Conservation (phyloP, 2,329 filamentous ascomycete genomes). For the Microdochium nivale region DNA sequence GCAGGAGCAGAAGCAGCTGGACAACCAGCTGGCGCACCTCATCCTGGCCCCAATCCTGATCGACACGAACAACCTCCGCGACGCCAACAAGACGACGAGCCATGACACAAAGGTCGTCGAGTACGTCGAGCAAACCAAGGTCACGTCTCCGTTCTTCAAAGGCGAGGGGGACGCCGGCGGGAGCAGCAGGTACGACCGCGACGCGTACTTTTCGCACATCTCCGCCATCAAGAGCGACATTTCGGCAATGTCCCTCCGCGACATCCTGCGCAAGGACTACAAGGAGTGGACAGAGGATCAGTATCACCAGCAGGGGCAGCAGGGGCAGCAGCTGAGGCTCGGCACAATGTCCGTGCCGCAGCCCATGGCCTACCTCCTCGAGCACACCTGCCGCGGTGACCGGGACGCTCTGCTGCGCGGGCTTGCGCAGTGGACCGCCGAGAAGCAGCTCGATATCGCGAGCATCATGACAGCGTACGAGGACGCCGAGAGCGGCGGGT, state of each 20-base stretch:
- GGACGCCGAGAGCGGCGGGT: slow-evolving; percentile 39
- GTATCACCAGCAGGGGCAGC: slow-evolving; percentile 17
- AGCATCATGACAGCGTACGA: slow-evolving; percentile 62
- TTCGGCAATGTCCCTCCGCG: slow-evolving; percentile 47
- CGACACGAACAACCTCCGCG: slow-evolving; percentile 59
- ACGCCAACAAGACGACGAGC: slow-evolving; percentile 53
- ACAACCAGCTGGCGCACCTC: slow-evolving; percentile 56
- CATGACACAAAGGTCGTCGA: slow-evolving; percentile 49
- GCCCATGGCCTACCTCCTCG: slow-evolving; percentile 49
- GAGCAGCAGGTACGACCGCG: slow-evolving; percentile 37
- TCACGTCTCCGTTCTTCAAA: slow-evolving; percentile 20
- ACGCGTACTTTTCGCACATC: slow-evolving; percentile 50
- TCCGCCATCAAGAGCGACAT: slow-evolving; percentile 60
- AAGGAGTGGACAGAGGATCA: slow-evolving; percentile 63
- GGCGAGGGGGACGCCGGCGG: not conserved
- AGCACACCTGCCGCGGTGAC: slow-evolving; percentile 29
- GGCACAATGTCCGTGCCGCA: slow-evolving; percentile 62
- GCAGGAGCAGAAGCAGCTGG: slow-evolving; percentile 18
- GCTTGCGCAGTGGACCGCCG: slow-evolving; percentile 43
- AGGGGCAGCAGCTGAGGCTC: slow-evolving; percentile 33
- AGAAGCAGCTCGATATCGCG: slow-evolving; percentile 52
- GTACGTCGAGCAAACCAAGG: slow-evolving; percentile 39
- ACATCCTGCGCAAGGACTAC: slow-evolving; percentile 75
- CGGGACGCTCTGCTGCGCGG: slow-evolving; percentile 12
- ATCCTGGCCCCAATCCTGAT: slow-evolving; percentile 64